A percentile compares a stretch with the other conserved stretches of the same genome.
Evolutionary conservation across 345 rosid genomes (phyloP).

Genomic region (Murraya koenigii): DNA sequence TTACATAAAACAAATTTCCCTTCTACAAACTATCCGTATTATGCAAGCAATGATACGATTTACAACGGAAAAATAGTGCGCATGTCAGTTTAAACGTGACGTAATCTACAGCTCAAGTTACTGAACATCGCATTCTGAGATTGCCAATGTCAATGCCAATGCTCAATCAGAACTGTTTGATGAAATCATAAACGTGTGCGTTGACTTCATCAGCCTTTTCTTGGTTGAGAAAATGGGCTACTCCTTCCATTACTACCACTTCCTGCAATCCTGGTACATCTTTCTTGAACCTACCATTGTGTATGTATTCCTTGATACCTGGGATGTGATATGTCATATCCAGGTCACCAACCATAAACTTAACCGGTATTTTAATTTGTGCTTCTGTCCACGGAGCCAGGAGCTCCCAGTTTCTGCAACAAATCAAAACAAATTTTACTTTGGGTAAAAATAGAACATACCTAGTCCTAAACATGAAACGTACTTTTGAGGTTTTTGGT

Average conservation of each 20-base stretch:
- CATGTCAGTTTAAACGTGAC: too few relatives aligned
- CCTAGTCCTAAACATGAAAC: too few relatives aligned
- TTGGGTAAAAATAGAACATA: too few relatives aligned
- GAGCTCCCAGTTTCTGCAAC: constrained; percentile 81
- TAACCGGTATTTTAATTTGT: constrained; percentile 71
- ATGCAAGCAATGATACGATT: too few relatives aligned
- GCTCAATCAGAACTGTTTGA: constrained; percentile 50
- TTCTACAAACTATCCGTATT: too few relatives aligned
- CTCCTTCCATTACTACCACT: constrained; percentile 81
- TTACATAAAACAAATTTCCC: too few relatives aligned
- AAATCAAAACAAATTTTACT: background rate
- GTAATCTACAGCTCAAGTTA: too few relatives aligned
- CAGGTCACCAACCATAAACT: constrained; percentile 75
- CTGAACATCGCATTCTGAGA: background rate
- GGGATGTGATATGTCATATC: constrained; percentile 62
- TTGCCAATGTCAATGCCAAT: background rate
- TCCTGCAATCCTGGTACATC: constrained; percentile 73
- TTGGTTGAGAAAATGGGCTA: constrained; percentile 63
- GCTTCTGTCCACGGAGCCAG: constrained; percentile 59
- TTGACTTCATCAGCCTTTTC: constrained; percentile 68
- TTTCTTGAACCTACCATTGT: constrained; percentile 52
- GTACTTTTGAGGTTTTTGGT: too few relatives aligned
- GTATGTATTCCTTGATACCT: constrained; percentile 55
- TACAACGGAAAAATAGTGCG: too few relatives aligned
- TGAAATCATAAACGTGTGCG: constrained; percentile 58